phyloP scores from a whole-genome alignment of 1,284 basidiomycete species.

The Boletus albobrunnescens region DNA sequence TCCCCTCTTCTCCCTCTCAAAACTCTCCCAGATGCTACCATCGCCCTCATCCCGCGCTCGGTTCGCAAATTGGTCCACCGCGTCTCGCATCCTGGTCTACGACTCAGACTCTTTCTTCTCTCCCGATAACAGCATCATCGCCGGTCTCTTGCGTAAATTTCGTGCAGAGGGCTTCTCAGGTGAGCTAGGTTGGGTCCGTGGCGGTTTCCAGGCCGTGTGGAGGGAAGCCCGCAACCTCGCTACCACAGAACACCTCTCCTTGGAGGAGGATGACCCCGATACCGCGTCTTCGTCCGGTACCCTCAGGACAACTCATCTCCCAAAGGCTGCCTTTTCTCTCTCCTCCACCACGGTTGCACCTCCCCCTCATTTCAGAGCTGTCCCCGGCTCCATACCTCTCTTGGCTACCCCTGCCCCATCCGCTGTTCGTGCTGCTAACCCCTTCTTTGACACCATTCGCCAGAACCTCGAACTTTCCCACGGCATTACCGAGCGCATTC shows the following conservation, averaged over 20 bases:
- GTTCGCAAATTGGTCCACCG: constrained; percentile 57
- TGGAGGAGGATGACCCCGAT: constrained; percentile 50
- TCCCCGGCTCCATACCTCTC: constrained; percentile 18
- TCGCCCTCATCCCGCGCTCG: constrained; percentile 51
- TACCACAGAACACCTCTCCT: constrained; percentile 43
- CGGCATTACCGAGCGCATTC: constrained; percentile 79
- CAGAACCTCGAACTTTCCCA: constrained; percentile 90
- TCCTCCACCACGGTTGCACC: constrained; percentile 45
- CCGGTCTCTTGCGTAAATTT: constrained; percentile 84
- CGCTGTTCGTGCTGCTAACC: constrained; percentile 47
- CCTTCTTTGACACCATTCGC: constrained; percentile 93
- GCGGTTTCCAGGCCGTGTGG: constrained; percentile 75
- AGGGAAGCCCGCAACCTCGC: constrained; percentile 50
- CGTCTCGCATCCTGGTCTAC: constrained; percentile 69
- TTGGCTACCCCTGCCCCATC: constrained; percentile 22
- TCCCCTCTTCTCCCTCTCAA: constrained; percentile 74
- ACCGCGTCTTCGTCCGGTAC: constrained; percentile 26
- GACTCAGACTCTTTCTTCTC: constrained; percentile 71
- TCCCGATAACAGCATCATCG: constrained; percentile 64
- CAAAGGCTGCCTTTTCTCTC: constrained; percentile 60
- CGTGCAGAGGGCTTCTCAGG: constrained; percentile 63
- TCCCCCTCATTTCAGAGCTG: neutral
- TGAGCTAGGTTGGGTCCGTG: constrained; percentile 71
- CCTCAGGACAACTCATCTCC: constrained; percentile 58
- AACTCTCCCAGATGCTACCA: constrained; percentile 73